A percentile compares a stretch with the other conserved stretches of the same genome.
phyloP scores from a whole-genome alignment of 768 basidiomycete genomes.

The Amanita polypyramis region DNA sequence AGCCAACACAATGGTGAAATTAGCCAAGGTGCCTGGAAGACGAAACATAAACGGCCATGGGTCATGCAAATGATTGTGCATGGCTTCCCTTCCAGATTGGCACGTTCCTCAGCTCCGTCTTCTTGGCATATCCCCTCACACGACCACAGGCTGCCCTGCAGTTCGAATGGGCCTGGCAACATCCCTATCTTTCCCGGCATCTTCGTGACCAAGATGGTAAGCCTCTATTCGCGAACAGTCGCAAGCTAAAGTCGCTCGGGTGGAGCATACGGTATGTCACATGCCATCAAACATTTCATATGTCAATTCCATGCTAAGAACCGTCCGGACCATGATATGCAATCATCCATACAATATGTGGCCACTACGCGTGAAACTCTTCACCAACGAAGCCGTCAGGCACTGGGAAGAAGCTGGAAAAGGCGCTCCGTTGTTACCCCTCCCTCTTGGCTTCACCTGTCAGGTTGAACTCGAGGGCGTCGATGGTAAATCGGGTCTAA shows the following conservation, averaged over 20 bases:
- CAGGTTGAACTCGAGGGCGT: constrained; percentile 57
- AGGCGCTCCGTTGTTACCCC: constrained; percentile 14
- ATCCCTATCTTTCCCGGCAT: constrained; percentile 61
- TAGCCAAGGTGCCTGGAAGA: constrained; percentile 60
- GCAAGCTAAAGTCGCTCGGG: constrained; percentile 25
- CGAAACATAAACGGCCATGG: constrained; percentile 55
- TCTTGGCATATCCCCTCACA: background rate
- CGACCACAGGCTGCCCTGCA: constrained; percentile 49
- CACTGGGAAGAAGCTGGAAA: constrained; percentile 34
- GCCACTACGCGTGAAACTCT: constrained; percentile 70
- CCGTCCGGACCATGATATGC: constrained; percentile 53
- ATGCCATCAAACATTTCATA: background rate
- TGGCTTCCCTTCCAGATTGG: constrained; percentile 67
- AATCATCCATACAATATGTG: constrained; percentile 59
- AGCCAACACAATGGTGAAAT: constrained; percentile 78
- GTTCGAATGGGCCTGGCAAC: constrained; percentile 86
- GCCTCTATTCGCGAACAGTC: constrained; percentile 23
- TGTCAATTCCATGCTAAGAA: constrained; percentile 23
- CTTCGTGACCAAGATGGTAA: constrained; percentile 35
- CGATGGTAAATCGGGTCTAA: constrained; percentile 47
- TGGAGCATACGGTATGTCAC: constrained; percentile 36
- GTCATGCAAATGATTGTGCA: constrained; percentile 80
- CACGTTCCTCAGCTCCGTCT: constrained; percentile 13
- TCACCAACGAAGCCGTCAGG: constrained; percentile 50
- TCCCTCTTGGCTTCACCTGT: constrained; percentile 44